phyloP scores from a whole-genome alignment of 176 grass and related monocot genomes.

The Aechmea fasciata region DNA sequence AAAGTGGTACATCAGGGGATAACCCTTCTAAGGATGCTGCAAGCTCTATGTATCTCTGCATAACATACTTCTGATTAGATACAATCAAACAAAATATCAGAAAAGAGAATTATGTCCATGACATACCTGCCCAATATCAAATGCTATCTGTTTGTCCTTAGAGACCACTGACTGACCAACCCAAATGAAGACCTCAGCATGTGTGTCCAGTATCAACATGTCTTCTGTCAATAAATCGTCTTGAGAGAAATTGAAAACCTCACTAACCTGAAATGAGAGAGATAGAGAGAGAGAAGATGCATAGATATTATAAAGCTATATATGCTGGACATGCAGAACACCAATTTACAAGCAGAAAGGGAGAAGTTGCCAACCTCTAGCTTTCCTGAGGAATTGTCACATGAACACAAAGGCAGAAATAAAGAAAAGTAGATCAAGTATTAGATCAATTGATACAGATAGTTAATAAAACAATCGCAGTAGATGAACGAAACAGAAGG shows the following conservation, averaged over 20 bases:
- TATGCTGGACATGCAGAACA: not conserved
- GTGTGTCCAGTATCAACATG: constrained; percentile 82
- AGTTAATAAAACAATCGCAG: constrained; percentile 16
- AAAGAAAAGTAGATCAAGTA: constrained; percentile 22
- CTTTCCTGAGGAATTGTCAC: constrained; percentile 49
- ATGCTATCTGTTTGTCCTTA: constrained; percentile 82
- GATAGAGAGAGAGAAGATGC: not conserved
- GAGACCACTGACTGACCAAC: constrained; percentile 73
- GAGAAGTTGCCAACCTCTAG: constrained; percentile 49
- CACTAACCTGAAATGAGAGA: constrained; percentile 39
- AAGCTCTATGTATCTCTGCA: constrained; percentile 88
- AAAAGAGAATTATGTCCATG: constrained; percentile 16
- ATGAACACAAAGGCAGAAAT: constrained; percentile 18
- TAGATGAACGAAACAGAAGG: constrained; percentile 19
- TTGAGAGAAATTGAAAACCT: constrained; percentile 96
- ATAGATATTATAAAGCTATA: constrained; percentile 28
- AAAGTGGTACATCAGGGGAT: constrained; percentile 63
- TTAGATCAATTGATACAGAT: constrained; percentile 23
- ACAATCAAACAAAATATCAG: constrained; percentile 2
- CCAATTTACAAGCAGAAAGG: constrained; percentile 12
- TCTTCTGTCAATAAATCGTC: constrained; percentile 99
- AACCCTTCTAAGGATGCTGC: constrained; percentile 73
- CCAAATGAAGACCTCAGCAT: constrained; percentile 87
- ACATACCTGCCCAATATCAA: constrained; percentile 78
- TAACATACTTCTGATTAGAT: constrained; percentile 1